A percentile compares a stretch with the other conserved stretches of the same genome.
These are phyloP conservation scores for Phyllosticta capitalensis DNA, from an alignment of 2,329 filamentous ascomycete species.

Conservation along the genomic window DNA sequence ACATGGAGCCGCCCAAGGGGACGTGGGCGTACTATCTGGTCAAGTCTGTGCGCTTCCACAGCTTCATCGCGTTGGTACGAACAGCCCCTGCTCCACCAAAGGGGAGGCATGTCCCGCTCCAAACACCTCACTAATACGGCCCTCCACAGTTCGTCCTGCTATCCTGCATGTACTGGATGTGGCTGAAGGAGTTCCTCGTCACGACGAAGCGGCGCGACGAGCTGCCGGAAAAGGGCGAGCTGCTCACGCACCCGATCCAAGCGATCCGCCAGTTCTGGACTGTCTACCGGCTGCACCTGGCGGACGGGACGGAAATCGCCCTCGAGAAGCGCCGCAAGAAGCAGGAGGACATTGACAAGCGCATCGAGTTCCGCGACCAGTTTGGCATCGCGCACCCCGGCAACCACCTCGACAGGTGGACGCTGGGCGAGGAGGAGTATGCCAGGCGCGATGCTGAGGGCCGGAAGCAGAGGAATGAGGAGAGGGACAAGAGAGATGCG, in stretches of 20 bases:
- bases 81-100: too few species aligned
- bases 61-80: conserved; percentile 73
- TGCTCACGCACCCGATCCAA: conserved; percentile 59
- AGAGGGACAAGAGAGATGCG: neutral
- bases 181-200: conserved; percentile 66
- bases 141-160: conserved; percentile 52
- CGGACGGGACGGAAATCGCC: conserved; percentile 58
- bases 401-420: conserved; percentile 15
- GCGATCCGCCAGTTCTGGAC: conserved; percentile 57
- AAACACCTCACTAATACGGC: neutral
- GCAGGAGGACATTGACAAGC: conserved; percentile 80
- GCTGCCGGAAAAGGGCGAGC: conserved; percentile 60
- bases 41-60: conserved; percentile 64
- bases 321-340: conserved; percentile 62
- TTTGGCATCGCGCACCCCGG: conserved; percentile 48
- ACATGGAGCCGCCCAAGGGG: conserved; percentile 77
- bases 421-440: conserved; percentile 32
- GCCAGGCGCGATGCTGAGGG: neutral
- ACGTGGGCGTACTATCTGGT: conserved; percentile 80
- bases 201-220: conserved; percentile 73
- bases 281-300: conserved; percentile 67
- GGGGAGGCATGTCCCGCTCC: neutral
- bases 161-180: conserved; percentile 60
- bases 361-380: conserved; percentile 72
- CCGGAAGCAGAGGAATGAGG: conserved; percentile 14